phyloP scores from a whole-genome alignment of 371 early-diverging fungal species.

The Saksenaea vasiformis region DNA sequence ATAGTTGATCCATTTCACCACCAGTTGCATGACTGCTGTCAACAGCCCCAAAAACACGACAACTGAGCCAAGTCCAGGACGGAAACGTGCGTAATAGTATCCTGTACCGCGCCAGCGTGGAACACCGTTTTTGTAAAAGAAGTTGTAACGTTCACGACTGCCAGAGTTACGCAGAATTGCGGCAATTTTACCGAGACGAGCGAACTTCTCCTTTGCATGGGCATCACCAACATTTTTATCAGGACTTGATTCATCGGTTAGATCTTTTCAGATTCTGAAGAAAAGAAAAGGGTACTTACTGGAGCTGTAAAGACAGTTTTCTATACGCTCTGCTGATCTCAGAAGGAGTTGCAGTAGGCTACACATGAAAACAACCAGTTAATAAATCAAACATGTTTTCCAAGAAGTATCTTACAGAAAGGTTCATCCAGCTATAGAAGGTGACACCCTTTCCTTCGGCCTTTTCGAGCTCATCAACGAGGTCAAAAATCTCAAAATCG shows the following conservation, averaged over 20 bases:
- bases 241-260: constrained; percentile 47
- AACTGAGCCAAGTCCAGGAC: constrained; percentile 77
- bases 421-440: constrained; percentile 62
- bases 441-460: constrained; percentile 63
- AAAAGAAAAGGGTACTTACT: constrained; percentile 58
- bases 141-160: constrained; percentile 78
- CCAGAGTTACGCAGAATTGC: constrained; percentile 67
- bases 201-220: constrained; percentile 63
- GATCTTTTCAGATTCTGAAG: not conserved
- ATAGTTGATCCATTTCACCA: constrained; percentile 65
- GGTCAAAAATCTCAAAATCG: constrained; percentile 86
- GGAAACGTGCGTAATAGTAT: constrained; percentile 76
- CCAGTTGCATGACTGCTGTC: constrained; percentile 64
- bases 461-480: constrained; percentile 76
- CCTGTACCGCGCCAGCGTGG: constrained; percentile 88
- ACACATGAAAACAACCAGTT: not conserved
- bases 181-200: constrained; percentile 68
- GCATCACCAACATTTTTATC: constrained; percentile 70
- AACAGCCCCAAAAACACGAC: constrained; percentile 56
- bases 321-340: constrained; percentile 88
- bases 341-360: constrained; percentile 66
- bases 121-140: constrained; percentile 87
- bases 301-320: constrained; percentile 90
- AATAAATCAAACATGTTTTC: constrained; percentile 51
- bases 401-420: constrained; percentile 33